Percentiles rank a stretch among this genome's conserved stretches.
These are phyloP conservation scores for Agarophyton chilense DNA, from an alignment of 23 red algal genomes.

Conservation along the genomic window DNA sequence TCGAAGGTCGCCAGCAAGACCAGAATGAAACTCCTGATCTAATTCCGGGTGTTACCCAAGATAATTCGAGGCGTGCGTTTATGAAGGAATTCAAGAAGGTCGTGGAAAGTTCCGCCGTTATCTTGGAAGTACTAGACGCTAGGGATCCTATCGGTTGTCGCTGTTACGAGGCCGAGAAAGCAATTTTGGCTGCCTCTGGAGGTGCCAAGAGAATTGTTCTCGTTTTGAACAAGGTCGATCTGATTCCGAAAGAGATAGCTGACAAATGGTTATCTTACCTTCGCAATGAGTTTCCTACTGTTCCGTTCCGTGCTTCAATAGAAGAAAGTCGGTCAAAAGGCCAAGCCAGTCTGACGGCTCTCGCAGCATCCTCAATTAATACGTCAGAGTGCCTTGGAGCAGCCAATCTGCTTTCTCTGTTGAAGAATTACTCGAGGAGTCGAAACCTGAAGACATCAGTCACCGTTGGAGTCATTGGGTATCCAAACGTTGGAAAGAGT, in stretches of 20 bases:
- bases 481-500: slow-evolving; percentile 97
- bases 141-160: slow-evolving; percentile 94
- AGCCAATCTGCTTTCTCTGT: slow-evolving; percentile 56
- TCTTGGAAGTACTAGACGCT: slow-evolving; percentile 94
- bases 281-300: slow-evolving; percentile 81
- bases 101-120: slow-evolving; percentile 82
- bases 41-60: background rate
- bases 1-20: slow-evolving; percentile 29
- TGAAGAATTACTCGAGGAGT: slow-evolving; percentile 83
- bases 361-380: slow-evolving; percentile 45
- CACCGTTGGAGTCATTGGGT: slow-evolving; percentile 94
- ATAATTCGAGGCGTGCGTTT: slow-evolving; percentile 66
- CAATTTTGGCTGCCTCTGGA: slow-evolving; percentile 64
- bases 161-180: slow-evolving; percentile 76
- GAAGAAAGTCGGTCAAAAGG: slow-evolving; percentile 64
- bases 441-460: slow-evolving; percentile 58
- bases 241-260: slow-evolving; percentile 85
- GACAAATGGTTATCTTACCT: slow-evolving; percentile 87
- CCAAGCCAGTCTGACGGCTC: slow-evolving; percentile 53
- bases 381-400: slow-evolving; percentile 64
- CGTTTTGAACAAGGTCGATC: slow-evolving; percentile 96
- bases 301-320: slow-evolving; percentile 77
- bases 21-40: background rate
- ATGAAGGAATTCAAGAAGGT: slow-evolving; percentile 89
- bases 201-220: slow-evolving; percentile 89